Conservation (phyloP, 805 yeast genomes). For the Lipomyces sp. region DNA sequence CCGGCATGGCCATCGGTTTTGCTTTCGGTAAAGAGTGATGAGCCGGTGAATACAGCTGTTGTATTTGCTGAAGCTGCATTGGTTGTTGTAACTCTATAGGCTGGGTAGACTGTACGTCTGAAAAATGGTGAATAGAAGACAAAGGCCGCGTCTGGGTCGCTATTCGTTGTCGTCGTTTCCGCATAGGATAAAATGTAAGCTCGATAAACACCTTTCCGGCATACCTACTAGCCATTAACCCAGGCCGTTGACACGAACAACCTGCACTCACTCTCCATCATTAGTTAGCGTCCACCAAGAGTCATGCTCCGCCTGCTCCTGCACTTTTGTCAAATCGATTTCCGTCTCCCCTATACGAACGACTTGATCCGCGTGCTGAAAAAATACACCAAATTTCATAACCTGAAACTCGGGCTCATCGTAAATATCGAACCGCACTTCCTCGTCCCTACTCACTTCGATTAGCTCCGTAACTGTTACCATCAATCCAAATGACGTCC, state of each 20-base stretch:
- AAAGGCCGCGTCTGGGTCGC: neutral
- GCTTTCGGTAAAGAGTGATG: neutral
- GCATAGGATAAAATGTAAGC: neutral
- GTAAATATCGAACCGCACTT: conserved; percentile 1
- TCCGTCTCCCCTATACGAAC: neutral
- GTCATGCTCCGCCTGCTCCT: neutral
- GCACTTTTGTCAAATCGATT: neutral
- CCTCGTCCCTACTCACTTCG: neutral
- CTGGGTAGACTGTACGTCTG: neutral
- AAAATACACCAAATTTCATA: neutral
- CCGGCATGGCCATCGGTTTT: neutral
- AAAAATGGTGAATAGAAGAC: neutral
- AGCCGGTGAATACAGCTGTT: neutral
- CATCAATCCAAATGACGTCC: neutral
- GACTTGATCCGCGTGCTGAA: neutral
- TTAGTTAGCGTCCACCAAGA: neutral
- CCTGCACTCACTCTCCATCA: neutral
- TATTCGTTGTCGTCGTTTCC: neutral
- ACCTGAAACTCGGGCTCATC: neutral
- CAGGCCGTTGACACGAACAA: neutral
- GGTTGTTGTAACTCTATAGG: neutral
- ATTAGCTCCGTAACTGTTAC: neutral
- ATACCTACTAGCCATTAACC: neutral
- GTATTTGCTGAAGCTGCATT: neutral
- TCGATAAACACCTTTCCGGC: conserved; percentile 2